Evolutionary conservation across 2,329 filamentous ascomycete genomes (phyloP), one percentile per base, ranked within the genome.

Genomic region (Ophiostoma ips): DNA sequence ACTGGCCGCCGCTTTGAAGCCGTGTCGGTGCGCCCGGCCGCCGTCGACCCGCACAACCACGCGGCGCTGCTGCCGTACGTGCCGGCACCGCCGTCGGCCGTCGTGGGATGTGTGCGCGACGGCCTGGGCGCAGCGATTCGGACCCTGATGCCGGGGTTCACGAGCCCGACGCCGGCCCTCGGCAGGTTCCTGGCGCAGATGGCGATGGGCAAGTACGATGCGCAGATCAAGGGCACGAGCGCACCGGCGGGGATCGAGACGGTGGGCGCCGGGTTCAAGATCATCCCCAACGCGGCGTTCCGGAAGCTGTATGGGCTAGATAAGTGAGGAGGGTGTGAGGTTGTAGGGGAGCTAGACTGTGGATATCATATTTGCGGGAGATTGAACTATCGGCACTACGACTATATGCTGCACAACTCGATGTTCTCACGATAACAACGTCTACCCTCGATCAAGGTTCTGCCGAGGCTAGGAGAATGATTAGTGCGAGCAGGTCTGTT

Each of bases 1-100:
- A 21, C 18, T 1, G 13, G 18, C n/a, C 33, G 46, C 3, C 45
- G 40, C 5, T 69, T 87, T 50, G 69, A 67, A 30, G 68, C 75
- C 1, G 73, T 75, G 56, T 76, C 72, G 11, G 66, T 81, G 7
- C 71, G 84, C 0, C 80, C 83, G 0, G 76, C 60, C 0, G 72
- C 66, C 8, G 74, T 87, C 11, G 83, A 87, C 53, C 52, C 57
- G 2, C 46, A 54, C 3, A 53, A 48, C 1, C 76, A 76, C 55
- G 54, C 57, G 1, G 63, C 65, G 11, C 67, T 74, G 52, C 57
- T 62, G 52, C 60, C 64, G 1, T 75, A 71, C 55, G 52, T 71
- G 1, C 70, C 71, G 0, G 34, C 58, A 1, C 55, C 55, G 5
- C 59, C 48, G 9, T 59, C 41, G 4, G 1, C 36, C 1, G 28